Evolutionary conservation across 73 alveolate species (phyloP).

Genomic region (Breviolum minutum): DNA sequence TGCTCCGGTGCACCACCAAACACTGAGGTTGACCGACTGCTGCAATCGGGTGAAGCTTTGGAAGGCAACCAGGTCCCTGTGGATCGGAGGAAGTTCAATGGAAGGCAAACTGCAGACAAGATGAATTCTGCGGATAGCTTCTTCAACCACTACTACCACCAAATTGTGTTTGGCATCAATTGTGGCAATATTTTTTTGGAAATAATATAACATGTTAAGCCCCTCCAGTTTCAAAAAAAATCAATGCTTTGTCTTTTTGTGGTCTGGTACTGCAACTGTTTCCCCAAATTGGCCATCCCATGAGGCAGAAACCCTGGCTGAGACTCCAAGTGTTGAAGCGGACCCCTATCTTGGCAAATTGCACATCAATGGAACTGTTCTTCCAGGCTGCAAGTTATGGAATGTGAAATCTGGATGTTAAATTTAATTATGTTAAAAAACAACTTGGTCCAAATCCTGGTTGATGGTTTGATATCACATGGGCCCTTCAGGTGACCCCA

Average conservation of each 20-base stretch:
- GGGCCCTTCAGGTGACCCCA: background rate
- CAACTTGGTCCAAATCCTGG: background rate
- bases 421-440: background rate
- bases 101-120: background rate
- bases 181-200: background rate
- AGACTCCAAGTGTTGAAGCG: background rate
- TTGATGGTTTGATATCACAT: background rate
- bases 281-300: too few relatives aligned
- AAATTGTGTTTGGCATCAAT: background rate
- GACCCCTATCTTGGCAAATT: background rate
- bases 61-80: background rate
- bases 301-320: constrained; percentile 22
- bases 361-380: background rate
- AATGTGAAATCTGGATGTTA: too few relatives aligned
- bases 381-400: background rate
- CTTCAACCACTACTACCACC: background rate
- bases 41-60: background rate
- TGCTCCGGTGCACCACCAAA: too few relatives aligned
- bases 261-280: background rate
- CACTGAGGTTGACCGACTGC: background rate
- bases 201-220: background rate
- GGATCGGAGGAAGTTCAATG: constrained; percentile 1
- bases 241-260: background rate
- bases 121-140: background rate
- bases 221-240: background rate